Evolutionary conservation across 1,284 basidiomycete species (phyloP).

Genomic region (Rhodofomes roseus): DNA sequence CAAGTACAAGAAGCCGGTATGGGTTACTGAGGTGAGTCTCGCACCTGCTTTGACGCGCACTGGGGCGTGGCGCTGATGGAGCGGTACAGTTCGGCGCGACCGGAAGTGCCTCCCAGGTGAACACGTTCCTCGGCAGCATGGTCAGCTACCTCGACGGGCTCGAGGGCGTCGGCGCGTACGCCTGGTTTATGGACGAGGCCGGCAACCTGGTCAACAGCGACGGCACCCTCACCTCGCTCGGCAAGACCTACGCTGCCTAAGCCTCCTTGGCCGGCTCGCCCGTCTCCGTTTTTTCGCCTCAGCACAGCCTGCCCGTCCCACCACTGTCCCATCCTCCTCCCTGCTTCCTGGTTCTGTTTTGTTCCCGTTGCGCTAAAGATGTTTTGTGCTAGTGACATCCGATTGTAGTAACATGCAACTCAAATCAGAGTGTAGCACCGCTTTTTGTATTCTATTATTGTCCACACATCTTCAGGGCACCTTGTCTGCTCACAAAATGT

Average conservation of each 20-base stretch:
- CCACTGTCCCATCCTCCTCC: background rate
- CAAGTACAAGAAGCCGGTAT: slow-evolving; percentile 26
- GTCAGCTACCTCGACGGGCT: slow-evolving; percentile 29
- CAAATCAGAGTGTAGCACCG: no score
- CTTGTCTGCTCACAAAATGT: no score
- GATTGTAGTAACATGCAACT: no score
- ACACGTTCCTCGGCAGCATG: slow-evolving; percentile 27
- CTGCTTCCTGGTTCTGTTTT: background rate
- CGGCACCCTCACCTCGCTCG: slow-evolving; percentile 16
- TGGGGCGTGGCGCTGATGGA: background rate
- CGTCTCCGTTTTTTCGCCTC: no score
- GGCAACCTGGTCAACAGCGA: slow-evolving; percentile 25
- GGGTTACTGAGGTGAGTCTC: slow-evolving; percentile 27
- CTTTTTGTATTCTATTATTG: no score
- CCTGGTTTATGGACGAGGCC: slow-evolving; percentile 28
- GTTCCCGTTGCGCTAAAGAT: no score
- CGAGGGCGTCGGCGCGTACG: slow-evolving; percentile 22
- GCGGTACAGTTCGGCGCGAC: slow-evolving; percentile 25
- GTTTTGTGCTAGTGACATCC: no score
- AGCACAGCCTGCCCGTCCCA: background rate
- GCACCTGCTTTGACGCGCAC: background rate
- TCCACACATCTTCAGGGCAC: no score
- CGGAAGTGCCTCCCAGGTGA: slow-evolving; percentile 21
- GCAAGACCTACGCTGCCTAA: slow-evolving; percentile 9
- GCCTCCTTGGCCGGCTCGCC: background rate